A percentile compares a stretch with the other conserved stretches of the same genome.
Conservation (phyloP, 2,329 filamentous ascomycete genomes). For the Claviceps paspali region DNA sequence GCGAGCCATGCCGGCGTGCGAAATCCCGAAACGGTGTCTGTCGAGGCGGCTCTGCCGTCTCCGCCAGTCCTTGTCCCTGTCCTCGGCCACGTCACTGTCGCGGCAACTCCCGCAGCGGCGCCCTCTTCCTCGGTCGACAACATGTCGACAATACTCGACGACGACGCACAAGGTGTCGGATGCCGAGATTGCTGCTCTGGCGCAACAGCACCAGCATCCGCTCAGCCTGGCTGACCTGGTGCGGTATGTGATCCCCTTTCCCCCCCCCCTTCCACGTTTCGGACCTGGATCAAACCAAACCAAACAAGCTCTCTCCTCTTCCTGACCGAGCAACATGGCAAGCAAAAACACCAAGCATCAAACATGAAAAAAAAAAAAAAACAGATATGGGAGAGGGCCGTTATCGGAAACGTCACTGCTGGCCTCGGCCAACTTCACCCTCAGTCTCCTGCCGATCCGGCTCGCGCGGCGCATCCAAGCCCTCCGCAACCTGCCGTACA, state of each 20-base stretch:
- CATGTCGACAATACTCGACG: not conserved
- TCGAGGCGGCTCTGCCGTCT: conserved; percentile 1
- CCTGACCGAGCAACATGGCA: no score
- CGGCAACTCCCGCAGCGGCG: not conserved
- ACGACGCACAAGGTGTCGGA: conserved; percentile 34
- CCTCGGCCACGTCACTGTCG: not conserved
- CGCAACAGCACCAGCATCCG: conserved; percentile 61
- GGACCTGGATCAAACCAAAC: no score
- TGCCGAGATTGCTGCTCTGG: conserved; percentile 64
- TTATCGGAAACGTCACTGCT: conserved; percentile 68
- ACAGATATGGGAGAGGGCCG: conserved; percentile 63
- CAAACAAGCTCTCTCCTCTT: no score
- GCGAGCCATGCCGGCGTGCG: conserved; percentile 8
- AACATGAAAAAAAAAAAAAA: no score
- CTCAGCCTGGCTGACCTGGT: conserved; percentile 80
- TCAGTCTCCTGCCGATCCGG: conserved; percentile 79
- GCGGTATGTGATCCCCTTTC: no score
- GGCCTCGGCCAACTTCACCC: conserved; percentile 87
- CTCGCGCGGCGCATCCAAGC: conserved; percentile 90
- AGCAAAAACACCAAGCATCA: no score
- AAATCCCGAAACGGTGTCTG: not conserved
- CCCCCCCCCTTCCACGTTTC: no score
- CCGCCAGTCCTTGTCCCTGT: not conserved
- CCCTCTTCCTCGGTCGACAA: not conserved
- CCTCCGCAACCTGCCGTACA: conserved; percentile 85